Conservation (phyloP, 2,329 filamentous ascomycete species). For the Nemania sp. region DNA sequence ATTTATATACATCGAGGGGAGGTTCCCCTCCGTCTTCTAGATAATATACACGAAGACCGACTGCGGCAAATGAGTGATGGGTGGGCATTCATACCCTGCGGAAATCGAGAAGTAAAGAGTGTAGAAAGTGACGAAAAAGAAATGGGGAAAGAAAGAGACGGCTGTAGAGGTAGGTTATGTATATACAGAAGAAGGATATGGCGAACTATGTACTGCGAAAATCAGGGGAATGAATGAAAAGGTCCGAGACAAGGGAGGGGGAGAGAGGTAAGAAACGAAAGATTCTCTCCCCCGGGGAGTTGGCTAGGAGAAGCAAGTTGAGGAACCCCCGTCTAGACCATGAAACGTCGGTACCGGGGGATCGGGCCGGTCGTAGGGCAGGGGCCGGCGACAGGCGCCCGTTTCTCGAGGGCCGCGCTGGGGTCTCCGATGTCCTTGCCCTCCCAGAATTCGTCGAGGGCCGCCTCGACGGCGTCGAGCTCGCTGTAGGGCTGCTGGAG, state of each 20-base stretch:
- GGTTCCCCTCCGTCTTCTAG: too few relatives aligned
- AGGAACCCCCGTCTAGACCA: constrained; percentile 6
- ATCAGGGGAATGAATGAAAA: constrained; percentile 3
- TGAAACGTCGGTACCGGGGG: constrained; percentile 25
- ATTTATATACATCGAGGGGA: constrained; percentile 13
- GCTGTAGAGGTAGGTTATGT: too few relatives aligned
- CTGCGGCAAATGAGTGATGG: not conserved
- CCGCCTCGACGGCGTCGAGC: constrained; percentile 38
- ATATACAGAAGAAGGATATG: not conserved
- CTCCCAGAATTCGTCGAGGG: constrained; percentile 42
- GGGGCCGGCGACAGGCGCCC: constrained; percentile 16
- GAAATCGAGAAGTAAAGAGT: not conserved
- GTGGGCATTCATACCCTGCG: not conserved
- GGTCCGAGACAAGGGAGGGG: not conserved
- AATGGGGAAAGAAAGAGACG: constrained; percentile 1
- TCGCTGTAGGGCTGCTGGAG: constrained; percentile 42
- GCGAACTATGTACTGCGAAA: constrained; percentile 20
- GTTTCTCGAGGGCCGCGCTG: constrained; percentile 25
- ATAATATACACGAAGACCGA: constrained; percentile 4
- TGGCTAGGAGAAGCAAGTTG: not conserved
- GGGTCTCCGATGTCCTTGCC: constrained; percentile 28
- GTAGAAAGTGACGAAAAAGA: not conserved
- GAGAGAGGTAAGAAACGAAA: not conserved
- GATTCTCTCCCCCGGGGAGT: not conserved
- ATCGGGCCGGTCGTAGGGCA: constrained; percentile 18